Base-by-base conservation (phyloP, 2,329 filamentous ascomycete species). In the Aspergillus sojae region DNA sequence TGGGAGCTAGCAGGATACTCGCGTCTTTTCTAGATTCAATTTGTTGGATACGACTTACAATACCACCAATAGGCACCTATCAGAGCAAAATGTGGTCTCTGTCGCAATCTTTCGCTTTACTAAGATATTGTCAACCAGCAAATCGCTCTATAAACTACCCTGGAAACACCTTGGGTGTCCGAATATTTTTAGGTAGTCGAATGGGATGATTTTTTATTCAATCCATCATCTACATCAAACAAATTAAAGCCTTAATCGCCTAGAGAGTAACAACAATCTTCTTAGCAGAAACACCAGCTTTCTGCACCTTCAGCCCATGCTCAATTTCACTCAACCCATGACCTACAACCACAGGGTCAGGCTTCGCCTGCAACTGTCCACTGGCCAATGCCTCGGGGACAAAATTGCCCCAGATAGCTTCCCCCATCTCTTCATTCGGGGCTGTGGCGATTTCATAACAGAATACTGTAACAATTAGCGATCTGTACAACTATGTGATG, bases 321-420 rank as follows among this genome's bases (percentile, higher is more conserved):
- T 74, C 68, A 5, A 73, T 63, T 7, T 60, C 61, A 34, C 67
- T 65, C 28, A 75, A 60, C 5, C 73, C 70, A 32, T 69, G 67
- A 1, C 66, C 63, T 21, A 74, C 65, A 10, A 75, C 48, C 3
- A 65, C 2, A 21, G 72, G 67, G 21, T 73, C 69, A 11, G 72
- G 77, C 53, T 77, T 73, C 23, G 73, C 67, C 62, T 72, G 67
- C 56, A 78, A 71, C 58, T 72, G 71, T 1, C 77, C 77, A 28
- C 71, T 62, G 48, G 76, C 76, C 57, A 82, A 62, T 2, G 80
- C 80, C 12, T 68, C 48, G 0, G 76, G 71, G 5, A 68, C 65
- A 50, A 73, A 72, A 14, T 72, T 65, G 7, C 67, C 62, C 64
- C 70, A 73, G 48, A 77, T 72, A 71, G 65, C 34, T 50, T 66